A percentile compares a stretch with the other conserved stretches of the same genome.
Evolutionary conservation across 352 stramenopile genomes (phyloP).

Genomic region (Phytophthora sp.): DNA sequence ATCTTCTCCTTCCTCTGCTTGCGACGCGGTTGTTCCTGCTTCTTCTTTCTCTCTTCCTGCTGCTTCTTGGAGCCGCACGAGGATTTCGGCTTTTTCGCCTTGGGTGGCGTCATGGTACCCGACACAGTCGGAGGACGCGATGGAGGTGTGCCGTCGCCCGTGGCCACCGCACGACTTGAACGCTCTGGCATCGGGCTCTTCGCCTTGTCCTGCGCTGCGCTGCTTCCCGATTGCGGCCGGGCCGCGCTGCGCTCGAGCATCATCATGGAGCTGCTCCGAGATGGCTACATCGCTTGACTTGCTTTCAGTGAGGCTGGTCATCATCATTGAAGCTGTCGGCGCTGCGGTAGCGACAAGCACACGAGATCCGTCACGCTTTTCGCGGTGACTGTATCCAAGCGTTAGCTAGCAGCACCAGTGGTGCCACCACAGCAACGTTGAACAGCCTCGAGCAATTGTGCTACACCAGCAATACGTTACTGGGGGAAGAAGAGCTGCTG

Average conservation of each 20-base stretch:
- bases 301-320: constrained; percentile 5
- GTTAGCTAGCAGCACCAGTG: too few relatives aligned
- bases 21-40: background rate
- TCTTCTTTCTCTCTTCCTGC: background rate
- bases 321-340: constrained; percentile 25
- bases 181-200: background rate
- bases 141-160: background rate
- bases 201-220: background rate
- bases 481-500: too few relatives aligned
- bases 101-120: background rate
- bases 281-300: constrained; percentile 16
- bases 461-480: too few relatives aligned
- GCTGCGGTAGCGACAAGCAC: constrained; percentile 12
- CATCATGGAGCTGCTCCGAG: background rate
- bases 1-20: constrained; percentile 17
- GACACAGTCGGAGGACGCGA: background rate
- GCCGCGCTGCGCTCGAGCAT: constrained; percentile 6
- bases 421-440: too few relatives aligned
- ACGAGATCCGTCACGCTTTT: too few relatives aligned
- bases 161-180: background rate
- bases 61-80: background rate
- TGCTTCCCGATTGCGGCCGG: background rate
- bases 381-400: too few relatives aligned
- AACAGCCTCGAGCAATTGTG: background rate
- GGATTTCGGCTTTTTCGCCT: background rate